Evolutionary conservation across 2,329 filamentous ascomycete genomes (phyloP).

Genomic region (Colletotrichum sp.): DNA sequence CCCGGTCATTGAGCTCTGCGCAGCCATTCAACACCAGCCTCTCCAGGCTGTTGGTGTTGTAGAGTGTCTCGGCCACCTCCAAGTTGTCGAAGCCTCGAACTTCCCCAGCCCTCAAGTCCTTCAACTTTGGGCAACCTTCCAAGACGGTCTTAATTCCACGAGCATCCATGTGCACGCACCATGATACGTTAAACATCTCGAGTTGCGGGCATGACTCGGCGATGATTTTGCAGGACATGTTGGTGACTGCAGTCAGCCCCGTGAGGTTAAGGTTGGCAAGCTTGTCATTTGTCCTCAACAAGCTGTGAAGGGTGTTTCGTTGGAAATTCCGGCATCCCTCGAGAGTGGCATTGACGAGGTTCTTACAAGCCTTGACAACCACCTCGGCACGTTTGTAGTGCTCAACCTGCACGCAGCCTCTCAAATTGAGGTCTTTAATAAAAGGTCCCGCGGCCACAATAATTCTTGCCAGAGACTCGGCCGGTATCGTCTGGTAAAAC

Average conservation of each 20-base stretch:
- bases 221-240: constrained; percentile 86
- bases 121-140: constrained; percentile 73
- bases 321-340: constrained; percentile 90
- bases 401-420: constrained; percentile 88
- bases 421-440: constrained; percentile 85
- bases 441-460: constrained; percentile 88
- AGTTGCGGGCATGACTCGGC: constrained; percentile 80
- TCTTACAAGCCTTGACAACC: constrained; percentile 83
- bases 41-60: constrained; percentile 81
- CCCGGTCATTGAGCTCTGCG: constrained; percentile 76
- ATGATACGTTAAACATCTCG: constrained; percentile 88
- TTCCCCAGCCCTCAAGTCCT: constrained; percentile 83
- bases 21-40: constrained; percentile 84
- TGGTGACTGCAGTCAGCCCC: constrained; percentile 79
- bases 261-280: constrained; percentile 88
- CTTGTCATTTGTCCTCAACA: constrained; percentile 75
- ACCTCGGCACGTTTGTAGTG: constrained; percentile 80
- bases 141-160: constrained; percentile 76
- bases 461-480: constrained; percentile 82
- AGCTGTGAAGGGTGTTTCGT: constrained; percentile 75
- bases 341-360: constrained; percentile 85
- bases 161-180: constrained; percentile 88
- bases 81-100: constrained; percentile 79
- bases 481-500: constrained; percentile 88
- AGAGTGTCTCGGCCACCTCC: constrained; percentile 75